phyloP scores from a whole-genome alignment of 2,329 filamentous ascomycete genomes.

The Colletotrichum graminicola region DNA sequence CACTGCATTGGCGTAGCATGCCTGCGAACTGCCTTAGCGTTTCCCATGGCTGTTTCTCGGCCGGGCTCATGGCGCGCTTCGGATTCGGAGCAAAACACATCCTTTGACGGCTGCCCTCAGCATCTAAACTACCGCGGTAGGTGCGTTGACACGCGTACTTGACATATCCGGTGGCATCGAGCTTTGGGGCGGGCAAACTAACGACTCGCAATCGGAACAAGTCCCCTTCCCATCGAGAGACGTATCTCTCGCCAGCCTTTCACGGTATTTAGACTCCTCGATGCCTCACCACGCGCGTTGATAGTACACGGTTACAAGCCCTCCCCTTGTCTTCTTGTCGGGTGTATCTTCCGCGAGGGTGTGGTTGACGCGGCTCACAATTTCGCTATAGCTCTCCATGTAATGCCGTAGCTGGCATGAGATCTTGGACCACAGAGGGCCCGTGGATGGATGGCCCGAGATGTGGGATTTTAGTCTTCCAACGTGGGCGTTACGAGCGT shows the following conservation, averaged over 20 bases:
- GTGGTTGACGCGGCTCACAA: conserved; percentile 8
- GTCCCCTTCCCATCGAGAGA: background rate
- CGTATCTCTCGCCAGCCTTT: background rate
- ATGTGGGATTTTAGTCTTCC: background rate
- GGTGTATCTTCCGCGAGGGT: background rate
- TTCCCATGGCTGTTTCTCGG: conserved; percentile 18
- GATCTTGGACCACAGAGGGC: background rate
- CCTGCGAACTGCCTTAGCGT: background rate
- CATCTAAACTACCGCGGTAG: background rate
- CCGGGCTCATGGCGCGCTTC: conserved; percentile 20
- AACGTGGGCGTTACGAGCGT: conserved; percentile 5
- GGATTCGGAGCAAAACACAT: conserved; percentile 16
- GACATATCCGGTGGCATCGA: background rate
- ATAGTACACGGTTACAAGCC: background rate
- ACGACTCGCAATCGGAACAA: background rate
- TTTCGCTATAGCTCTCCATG: background rate
- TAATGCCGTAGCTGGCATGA: background rate
- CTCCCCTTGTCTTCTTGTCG: background rate
- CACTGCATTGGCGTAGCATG: background rate
- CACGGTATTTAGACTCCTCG: background rate
- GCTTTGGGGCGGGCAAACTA: background rate
- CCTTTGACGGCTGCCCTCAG: background rate
- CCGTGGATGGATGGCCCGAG: background rate
- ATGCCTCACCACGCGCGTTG: background rate
- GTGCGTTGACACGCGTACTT: conserved; percentile 3